phyloP scores from a whole-genome alignment of 352 stramenopile species.

The Hyphochytrium catenoides region DNA sequence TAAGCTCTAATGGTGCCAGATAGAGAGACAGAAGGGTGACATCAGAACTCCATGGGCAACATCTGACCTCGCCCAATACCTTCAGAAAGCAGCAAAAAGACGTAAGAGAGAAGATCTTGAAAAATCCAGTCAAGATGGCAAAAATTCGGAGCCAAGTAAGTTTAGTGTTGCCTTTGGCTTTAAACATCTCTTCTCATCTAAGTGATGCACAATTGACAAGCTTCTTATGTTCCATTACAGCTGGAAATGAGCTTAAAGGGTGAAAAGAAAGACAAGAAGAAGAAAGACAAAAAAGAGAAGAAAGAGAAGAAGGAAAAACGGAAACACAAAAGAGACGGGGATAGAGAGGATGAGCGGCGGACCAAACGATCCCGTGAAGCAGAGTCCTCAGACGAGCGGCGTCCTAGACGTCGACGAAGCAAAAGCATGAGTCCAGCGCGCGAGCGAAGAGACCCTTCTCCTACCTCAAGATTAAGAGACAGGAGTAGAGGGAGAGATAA shows the following conservation, averaged over 20 bases:
- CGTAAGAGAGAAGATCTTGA: constrained; percentile 50
- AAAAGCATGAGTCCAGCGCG: no score
- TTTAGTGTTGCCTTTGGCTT: background rate
- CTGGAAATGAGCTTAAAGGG: constrained; percentile 37
- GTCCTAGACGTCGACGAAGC: no score
- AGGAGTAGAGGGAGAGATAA: constrained; percentile 6
- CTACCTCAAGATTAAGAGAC: no score
- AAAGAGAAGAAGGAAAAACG: constrained; percentile 16
- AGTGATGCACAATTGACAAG: no score
- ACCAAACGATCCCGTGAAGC: no score
- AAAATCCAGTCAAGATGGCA: constrained; percentile 69
- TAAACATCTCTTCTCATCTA: background rate
- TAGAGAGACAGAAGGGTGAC: no score
- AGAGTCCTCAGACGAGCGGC: no score
- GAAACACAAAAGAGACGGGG: constrained; percentile 14
- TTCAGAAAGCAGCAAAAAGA: constrained; percentile 34
- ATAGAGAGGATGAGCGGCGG: constrained; percentile 21
- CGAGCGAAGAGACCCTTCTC: no score
- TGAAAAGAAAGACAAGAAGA: constrained; percentile 41
- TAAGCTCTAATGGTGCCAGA: no score
- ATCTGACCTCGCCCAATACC: constrained; percentile 1
- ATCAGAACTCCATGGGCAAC: background rate
- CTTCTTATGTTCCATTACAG: no score
- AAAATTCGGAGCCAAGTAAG: constrained; percentile 45
- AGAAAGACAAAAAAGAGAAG: constrained; percentile 34